phyloP scores from a whole-genome alignment of 2,329 filamentous ascomycete species.

The Diaporthe sp. region DNA sequence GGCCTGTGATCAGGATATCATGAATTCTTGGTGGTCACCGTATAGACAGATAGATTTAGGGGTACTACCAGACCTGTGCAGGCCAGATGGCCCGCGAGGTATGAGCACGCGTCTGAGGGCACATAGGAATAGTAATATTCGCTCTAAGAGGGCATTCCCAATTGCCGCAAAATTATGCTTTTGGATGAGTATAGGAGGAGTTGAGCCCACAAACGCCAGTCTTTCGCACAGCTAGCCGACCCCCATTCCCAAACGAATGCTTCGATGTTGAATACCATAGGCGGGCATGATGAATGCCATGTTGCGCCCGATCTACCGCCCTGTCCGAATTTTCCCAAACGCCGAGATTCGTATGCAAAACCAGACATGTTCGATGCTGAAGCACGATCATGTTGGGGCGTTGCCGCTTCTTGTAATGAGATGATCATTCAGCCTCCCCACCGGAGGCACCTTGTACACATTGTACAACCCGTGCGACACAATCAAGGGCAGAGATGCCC shows the following conservation, averaged over 20 bases:
- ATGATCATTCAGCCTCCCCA: conserved; percentile 39
- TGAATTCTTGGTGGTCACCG: background rate
- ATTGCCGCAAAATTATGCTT: background rate
- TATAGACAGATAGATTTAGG: no score
- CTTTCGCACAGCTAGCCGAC: conserved; percentile 27
- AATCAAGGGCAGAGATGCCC: no score
- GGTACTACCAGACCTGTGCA: background rate
- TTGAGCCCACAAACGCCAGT: conserved; percentile 44
- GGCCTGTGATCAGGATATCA: background rate
- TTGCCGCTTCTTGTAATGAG: conserved; percentile 41
- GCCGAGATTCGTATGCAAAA: conserved; percentile 36
- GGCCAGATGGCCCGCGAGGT: background rate
- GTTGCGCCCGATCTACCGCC: conserved; percentile 17
- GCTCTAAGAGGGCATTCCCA: background rate
- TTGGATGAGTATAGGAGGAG: conserved; percentile 39
- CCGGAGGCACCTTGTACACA: background rate
- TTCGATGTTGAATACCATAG: conserved; percentile 34
- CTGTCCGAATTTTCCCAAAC: conserved; percentile 29
- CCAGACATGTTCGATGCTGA: conserved; percentile 30
- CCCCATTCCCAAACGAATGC: conserved; percentile 3
- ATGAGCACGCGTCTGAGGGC: background rate
- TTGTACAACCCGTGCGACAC: background rate
- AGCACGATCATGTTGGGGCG: conserved; percentile 29
- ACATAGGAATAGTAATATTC: background rate
- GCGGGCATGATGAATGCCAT: conserved; percentile 41